Percentiles rank a stretch among this genome's conserved stretches.
These are phyloP conservation scores for Penicillium sclerotiorum DNA, from an alignment of 2,329 filamentous ascomycete genomes.

Conservation along the genomic window DNA sequence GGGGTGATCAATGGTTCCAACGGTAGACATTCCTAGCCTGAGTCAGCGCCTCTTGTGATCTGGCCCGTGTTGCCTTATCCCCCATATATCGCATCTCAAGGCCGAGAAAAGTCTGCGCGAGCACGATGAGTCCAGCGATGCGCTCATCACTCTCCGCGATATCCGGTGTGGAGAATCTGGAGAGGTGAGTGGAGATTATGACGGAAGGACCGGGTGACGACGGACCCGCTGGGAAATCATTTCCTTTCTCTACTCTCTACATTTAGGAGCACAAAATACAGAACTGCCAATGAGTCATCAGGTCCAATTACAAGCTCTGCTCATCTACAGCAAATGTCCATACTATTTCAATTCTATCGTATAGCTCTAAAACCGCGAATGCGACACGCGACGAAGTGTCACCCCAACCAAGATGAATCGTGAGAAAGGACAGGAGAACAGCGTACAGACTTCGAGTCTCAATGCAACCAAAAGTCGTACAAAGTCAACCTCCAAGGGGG, in stretches of 20 bases:
- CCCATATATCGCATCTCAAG: too few relatives aligned
- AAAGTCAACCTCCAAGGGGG: background rate
- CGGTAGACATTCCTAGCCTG: background rate
- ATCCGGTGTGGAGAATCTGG: background rate
- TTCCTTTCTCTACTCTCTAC: background rate
- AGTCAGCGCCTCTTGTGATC: too few relatives aligned
- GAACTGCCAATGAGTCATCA: too few relatives aligned
- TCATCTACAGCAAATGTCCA: too few relatives aligned
- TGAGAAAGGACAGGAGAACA: too few relatives aligned
- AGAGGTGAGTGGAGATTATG: constrained; percentile 1
- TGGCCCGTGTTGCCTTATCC: background rate
- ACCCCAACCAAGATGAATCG: too few relatives aligned
- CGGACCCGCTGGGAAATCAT: background rate
- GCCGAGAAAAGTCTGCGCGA: background rate
- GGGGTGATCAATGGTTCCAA: background rate
- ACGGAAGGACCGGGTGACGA: background rate
- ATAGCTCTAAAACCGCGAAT: too few relatives aligned
- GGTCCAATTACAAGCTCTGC: too few relatives aligned
- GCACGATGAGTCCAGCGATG: background rate
- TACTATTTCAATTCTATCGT: too few relatives aligned
- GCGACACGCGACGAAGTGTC: too few relatives aligned
- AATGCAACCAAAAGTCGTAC: background rate
- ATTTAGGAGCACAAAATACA: too few relatives aligned
- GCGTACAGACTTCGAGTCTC: background rate
- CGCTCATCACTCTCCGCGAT: background rate